These are phyloP conservation scores for Fusarium chuoi DNA, from an alignment of 2,329 filamentous ascomycete genomes.

Conservation along the genomic window DNA sequence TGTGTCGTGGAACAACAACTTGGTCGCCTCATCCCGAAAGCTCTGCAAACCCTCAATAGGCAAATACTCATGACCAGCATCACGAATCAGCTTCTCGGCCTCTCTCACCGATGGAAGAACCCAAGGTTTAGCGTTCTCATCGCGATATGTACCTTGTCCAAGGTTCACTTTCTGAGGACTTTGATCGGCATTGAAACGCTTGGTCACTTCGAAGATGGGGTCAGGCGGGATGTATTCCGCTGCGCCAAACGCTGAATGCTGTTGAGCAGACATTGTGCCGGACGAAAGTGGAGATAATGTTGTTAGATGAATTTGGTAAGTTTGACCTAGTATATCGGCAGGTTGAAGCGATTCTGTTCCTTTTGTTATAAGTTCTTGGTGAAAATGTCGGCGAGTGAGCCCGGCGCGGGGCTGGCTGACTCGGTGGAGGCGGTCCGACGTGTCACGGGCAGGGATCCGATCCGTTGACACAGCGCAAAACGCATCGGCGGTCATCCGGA, in stretches of 20 bases:
- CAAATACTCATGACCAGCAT: slow-evolving; percentile 51
- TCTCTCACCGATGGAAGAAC: slow-evolving; percentile 50
- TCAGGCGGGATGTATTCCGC: slow-evolving; percentile 46
- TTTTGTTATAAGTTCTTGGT: neutral
- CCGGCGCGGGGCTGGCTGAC: neutral
- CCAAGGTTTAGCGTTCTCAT: slow-evolving; percentile 53
- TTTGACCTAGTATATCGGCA: neutral
- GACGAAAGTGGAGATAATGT: neutral
- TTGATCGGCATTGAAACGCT: slow-evolving; percentile 46
- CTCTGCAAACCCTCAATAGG: slow-evolving; percentile 49
- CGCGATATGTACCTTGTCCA: slow-evolving; percentile 52
- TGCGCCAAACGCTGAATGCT: slow-evolving; percentile 32
- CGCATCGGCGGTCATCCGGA: neutral
- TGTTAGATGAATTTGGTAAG: neutral
- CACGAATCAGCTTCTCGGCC: slow-evolving; percentile 30
- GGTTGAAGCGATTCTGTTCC: neutral
- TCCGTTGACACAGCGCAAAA: neutral
- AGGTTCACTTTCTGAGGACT: slow-evolving; percentile 51
- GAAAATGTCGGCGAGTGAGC: neutral
- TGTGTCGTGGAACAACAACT: slow-evolving; percentile 46
- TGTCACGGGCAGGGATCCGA: neutral
- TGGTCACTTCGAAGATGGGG: slow-evolving; percentile 50
- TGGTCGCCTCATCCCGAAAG: slow-evolving; percentile 48
- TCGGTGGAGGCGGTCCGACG: neutral
- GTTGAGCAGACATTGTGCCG: neutral